These are phyloP conservation scores for Cryoendolithus antarcticus DNA, from an alignment of 2,329 filamentous ascomycete genomes.

Conservation along the genomic window DNA sequence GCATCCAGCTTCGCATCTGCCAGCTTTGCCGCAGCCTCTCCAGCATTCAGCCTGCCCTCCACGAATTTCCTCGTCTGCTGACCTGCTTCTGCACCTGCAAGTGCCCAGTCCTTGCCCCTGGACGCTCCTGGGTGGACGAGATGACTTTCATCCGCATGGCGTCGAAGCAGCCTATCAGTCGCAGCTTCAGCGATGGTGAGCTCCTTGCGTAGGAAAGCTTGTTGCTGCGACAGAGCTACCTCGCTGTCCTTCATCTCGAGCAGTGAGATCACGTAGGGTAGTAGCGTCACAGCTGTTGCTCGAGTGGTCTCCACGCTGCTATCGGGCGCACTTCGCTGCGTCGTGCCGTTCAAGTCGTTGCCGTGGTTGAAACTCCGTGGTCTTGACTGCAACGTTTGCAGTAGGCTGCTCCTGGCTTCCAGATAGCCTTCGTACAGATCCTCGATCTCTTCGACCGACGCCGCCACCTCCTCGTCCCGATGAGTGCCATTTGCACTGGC, in stretches of 20 bases:
- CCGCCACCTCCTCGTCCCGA: background rate
- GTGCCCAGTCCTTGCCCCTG: slow-evolving; percentile 15
- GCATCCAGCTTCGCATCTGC: slow-evolving; percentile 8
- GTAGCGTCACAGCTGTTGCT: slow-evolving; percentile 6
- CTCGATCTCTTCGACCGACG: slow-evolving; percentile 7
- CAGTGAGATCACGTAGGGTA: slow-evolving; percentile 16
- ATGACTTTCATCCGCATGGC: slow-evolving; percentile 24
- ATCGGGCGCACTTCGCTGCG: slow-evolving; percentile 1
- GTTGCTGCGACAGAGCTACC: slow-evolving; percentile 16
- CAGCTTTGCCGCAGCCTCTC: slow-evolving; percentile 7
- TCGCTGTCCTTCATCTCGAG: slow-evolving; percentile 11
- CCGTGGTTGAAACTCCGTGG: background rate
- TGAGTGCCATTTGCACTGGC: background rate
- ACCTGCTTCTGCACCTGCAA: slow-evolving; percentile 12
- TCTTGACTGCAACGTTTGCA: slow-evolving; percentile 10
- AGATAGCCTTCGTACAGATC: slow-evolving; percentile 19
- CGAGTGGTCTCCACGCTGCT: slow-evolving; percentile 6
- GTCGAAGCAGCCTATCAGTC: slow-evolving; percentile 15
- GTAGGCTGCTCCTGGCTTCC: slow-evolving; percentile 11
- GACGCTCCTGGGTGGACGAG: slow-evolving; percentile 18
- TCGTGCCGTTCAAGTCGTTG: background rate
- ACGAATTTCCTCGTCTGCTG: slow-evolving; percentile 8
- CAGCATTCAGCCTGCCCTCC: slow-evolving; percentile 10
- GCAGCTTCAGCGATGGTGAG: slow-evolving; percentile 13
- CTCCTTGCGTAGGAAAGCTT: slow-evolving; percentile 16